Evolutionary conservation across 2,329 filamentous ascomycete genomes (phyloP).

Genomic region (Emericellopsis atlantica): DNA sequence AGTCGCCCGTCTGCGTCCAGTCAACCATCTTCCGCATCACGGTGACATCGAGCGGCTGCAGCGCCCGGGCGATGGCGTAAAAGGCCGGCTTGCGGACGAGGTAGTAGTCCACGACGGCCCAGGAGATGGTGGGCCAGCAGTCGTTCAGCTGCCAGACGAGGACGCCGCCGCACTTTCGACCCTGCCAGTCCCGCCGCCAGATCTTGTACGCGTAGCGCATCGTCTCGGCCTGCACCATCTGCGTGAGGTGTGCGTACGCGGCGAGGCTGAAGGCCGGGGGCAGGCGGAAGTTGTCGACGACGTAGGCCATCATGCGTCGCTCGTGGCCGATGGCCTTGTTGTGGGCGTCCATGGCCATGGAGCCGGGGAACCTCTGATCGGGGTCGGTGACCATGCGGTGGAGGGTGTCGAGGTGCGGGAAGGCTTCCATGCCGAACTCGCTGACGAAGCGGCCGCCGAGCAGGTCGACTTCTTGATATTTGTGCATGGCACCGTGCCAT

Average conservation of each 20-base stretch:
- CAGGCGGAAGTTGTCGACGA: constrained; percentile 59
- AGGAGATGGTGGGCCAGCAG: constrained; percentile 55
- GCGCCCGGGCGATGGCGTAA: constrained; percentile 37
- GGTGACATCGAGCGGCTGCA: constrained; percentile 47
- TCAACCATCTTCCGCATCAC: constrained; percentile 30
- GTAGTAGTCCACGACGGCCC: constrained; percentile 52
- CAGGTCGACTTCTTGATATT: constrained; percentile 62
- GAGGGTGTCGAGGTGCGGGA: constrained; percentile 57
- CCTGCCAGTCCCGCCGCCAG: constrained; percentile 52
- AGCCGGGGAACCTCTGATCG: constrained; percentile 48
- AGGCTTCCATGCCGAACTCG: constrained; percentile 68
- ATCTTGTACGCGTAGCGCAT: constrained; percentile 36
- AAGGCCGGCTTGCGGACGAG: constrained; percentile 51
- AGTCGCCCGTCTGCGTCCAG: constrained; percentile 20
- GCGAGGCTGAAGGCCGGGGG: constrained; percentile 33
- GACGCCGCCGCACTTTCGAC: constrained; percentile 49
- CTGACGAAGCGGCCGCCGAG: constrained; percentile 66
- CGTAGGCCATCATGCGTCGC: constrained; percentile 59
- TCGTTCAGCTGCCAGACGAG: constrained; percentile 61
- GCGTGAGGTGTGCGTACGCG: constrained; percentile 63
- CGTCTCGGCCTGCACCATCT: constrained; percentile 40
- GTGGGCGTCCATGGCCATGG: constrained; percentile 65
- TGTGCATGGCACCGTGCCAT: constrained; percentile 59
- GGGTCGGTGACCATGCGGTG: constrained; percentile 45
- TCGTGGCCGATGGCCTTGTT: constrained; percentile 75